Evolutionary conservation across 768 basidiomycete genomes (phyloP), one percentile per base, ranked within the genome.

Genomic region (Xerocomus potaroensis): DNA sequence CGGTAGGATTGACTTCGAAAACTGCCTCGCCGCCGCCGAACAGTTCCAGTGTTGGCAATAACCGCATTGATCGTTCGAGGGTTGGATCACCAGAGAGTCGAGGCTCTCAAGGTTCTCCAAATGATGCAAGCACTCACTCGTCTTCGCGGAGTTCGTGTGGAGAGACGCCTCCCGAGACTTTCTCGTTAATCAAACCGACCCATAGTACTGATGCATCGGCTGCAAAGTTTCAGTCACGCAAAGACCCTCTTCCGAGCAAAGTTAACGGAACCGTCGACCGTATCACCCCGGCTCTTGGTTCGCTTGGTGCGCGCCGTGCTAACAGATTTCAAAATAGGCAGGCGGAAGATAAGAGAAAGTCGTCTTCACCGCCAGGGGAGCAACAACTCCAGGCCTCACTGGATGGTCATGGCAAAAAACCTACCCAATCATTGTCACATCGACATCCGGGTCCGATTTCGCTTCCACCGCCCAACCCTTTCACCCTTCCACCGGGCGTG

Each of bases 391-490:
- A 40, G 21, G 27, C 47, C 16, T 30, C 51, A 10, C 29, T 50
- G 39, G 61, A 54, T n/a, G 36, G 44, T 0, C 45, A 55, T 11
- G 43, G 48, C 34, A 53, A 52, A 50, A 60, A 52, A 41, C 32
- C 54, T 3, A 23, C 47, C 4, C 57, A 61, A 19, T 48, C 61
- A 21, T 50, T 51, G 34, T 70, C 72, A 47, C 72, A 71, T 31
- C 74, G 81, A 37, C 85, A 84, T 53, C 87, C 87, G 1, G 85
- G 84, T 1, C 80, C 79, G 2, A 88, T 89, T 41, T 65, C 80
- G 2, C 74, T 84, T 24, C 88, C 81, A 24, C 86, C 81, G 1
- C 81, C 76, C 1, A 75, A 72, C 19, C 60, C 68, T 14, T 73
- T 74, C 24, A 65, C 71, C 4, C 73, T 77, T 49, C 65, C 75